Base-by-base conservation (phyloP, 2,329 filamentous ascomycete genomes). In the Colletotrichum siamense region DNA sequence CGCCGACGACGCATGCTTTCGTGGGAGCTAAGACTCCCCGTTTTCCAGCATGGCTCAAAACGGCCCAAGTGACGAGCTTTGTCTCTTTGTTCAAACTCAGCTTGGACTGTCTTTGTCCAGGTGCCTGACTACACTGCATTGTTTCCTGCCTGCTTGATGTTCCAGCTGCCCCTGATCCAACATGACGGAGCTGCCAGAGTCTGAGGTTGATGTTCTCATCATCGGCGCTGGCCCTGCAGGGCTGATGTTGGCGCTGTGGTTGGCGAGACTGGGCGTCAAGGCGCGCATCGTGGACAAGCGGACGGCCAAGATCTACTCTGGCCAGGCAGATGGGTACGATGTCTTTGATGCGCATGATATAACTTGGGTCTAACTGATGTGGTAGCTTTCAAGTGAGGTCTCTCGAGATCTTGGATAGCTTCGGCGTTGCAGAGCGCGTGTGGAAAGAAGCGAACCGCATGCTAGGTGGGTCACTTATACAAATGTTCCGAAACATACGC, bases 351-450 rank as follows among this genome's bases (percentile, higher is more conserved):
- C 18, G 30, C 32, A n/a, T 15, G 5, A 24, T 22, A 28, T 9
- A 24, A 22, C 62, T 64, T 44, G 34, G 24, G 6, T 24, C 24
- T n/a, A 3, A 44, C 57, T 16, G 9, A 13, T 9, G 36, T 59
- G 57, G 22, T 59, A 76, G 74, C 12, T 76, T 76, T 34, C 74
- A 76, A 52, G 70, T 76, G 22, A 73, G 74, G 22, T 69, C 74
- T 0, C 86, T 95, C 3, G 92, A 95, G 82, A 94, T 95, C 26
- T 90, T 95, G 71, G 92, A 95, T 79, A 92, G 90, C 72, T 94
- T 95, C 79, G 93, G 91, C 1, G 90, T 95, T 72, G 92, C 87
- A 5, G 90, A 95, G 77, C 85, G 89, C 5, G 90, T 89, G 2
- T 92, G 91, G 90, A 92, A 91, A 64, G 93, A 95, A 79, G 88